Conservation (phyloP, 1,284 basidiomycete species). For the Ganoderma leucocontextum region DNA sequence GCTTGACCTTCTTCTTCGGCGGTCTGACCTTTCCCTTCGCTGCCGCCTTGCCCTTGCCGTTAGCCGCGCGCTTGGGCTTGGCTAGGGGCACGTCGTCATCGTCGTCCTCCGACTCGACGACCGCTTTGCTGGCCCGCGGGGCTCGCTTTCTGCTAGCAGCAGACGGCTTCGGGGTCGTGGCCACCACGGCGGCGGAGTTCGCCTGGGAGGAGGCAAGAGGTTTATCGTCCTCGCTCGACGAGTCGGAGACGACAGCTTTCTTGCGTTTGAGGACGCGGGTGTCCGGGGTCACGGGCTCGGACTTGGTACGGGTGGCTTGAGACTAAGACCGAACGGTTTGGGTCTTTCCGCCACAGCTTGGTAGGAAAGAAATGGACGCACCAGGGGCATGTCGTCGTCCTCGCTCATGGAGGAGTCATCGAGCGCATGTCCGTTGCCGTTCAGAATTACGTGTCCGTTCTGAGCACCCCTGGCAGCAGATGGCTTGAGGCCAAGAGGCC, state of each 20-base stretch:
- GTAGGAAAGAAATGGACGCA: conserved; percentile 46
- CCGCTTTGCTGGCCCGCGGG: conserved; percentile 42
- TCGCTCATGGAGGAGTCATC: conserved; percentile 66
- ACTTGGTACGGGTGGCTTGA: conserved; percentile 52
- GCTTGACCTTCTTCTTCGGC: conserved; percentile 73
- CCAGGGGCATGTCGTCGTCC: conserved; percentile 75
- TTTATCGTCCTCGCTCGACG: conserved; percentile 74
- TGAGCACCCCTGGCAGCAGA: conserved; percentile 31
- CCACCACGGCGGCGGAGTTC: conserved; percentile 50
- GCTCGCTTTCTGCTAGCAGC: conserved; percentile 44
- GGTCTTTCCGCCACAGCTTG: conserved; percentile 16
- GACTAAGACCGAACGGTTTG: conserved; percentile 45
- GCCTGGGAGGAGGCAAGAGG: conserved; percentile 77
- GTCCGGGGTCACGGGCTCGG: conserved; percentile 54
- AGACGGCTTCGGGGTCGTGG: conserved; percentile 43
- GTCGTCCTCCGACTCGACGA: conserved; percentile 41
- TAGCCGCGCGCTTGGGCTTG: conserved; percentile 38
- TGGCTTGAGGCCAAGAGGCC: conserved; percentile 60
- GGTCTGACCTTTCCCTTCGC: conserved; percentile 42
- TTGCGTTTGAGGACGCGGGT: conserved; percentile 64
- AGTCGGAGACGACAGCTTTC: conserved; percentile 55
- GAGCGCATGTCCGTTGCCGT: conserved; percentile 53
- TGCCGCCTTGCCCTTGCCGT: conserved; percentile 37
- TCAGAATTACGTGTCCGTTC: conserved; percentile 47
- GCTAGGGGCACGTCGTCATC: conserved; percentile 42